Conservation (phyloP, 805 yeast species). For the Kazachstania kunashirensis region DNA sequence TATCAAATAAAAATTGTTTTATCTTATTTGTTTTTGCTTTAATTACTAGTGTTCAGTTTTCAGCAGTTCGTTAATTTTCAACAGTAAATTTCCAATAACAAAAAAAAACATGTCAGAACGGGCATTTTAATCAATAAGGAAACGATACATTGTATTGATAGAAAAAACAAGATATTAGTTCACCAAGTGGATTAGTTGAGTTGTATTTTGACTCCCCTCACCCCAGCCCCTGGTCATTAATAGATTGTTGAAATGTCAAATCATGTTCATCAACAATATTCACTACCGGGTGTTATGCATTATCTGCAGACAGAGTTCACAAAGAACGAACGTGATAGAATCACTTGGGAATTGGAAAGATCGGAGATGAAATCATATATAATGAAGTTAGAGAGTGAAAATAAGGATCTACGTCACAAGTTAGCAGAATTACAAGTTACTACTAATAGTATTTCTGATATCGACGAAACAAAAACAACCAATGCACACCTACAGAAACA, state of each 20-base stretch:
- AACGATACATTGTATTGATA: too few relatives aligned
- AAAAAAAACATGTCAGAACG: too few relatives aligned
- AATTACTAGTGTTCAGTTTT: too few relatives aligned
- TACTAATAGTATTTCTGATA: background rate
- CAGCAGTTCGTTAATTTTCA: too few relatives aligned
- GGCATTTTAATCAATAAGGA: too few relatives aligned
- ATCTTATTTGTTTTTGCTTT: too few relatives aligned
- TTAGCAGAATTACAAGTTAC: slow-evolving; percentile 6
- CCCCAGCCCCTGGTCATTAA: too few relatives aligned
- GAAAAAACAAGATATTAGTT: too few relatives aligned
- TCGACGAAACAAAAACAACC: background rate
- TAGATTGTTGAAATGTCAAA: slow-evolving; percentile 1
- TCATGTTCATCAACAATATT: slow-evolving; percentile 19
- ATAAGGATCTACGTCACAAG: slow-evolving; percentile 29
- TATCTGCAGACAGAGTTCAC: slow-evolving; percentile 56
- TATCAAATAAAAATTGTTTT: too few relatives aligned
- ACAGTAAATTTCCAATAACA: too few relatives aligned
- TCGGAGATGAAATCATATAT: slow-evolving; percentile 49
- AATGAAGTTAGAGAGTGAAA: slow-evolving; percentile 45
- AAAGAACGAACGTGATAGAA: slow-evolving; percentile 48
- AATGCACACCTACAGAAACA: background rate
- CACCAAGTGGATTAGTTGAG: too few relatives aligned
- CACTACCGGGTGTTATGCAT: slow-evolving; percentile 47
- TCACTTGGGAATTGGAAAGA: slow-evolving; percentile 51
- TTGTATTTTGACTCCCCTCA: too few relatives aligned